Base-by-base conservation (phyloP, 2,329 filamentous ascomycete genomes). In the Alternaria alternata region DNA sequence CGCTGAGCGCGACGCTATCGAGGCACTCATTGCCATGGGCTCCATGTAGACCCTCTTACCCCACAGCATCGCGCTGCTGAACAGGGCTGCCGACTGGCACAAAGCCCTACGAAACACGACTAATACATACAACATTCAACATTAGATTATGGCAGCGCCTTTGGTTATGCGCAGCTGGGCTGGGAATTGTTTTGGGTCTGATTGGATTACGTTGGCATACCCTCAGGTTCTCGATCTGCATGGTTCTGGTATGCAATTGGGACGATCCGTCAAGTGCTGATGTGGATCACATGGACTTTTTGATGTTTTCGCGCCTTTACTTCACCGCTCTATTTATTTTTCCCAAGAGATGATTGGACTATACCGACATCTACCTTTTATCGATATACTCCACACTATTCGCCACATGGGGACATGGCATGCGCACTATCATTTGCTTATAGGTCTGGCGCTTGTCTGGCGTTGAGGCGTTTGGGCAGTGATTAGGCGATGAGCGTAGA, bases 21-120 rank as follows among this genome's bases (percentile, higher is more conserved):
- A 93, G 79, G 92, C 91, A 66, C 87, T 94, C 74, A 83, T 95
- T 73, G 87, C 89, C 78, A 89, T 95, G 79, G 90, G 91, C 80
- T 94, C 91, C 56, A 83, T 84, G 81, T 84, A 77, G 78, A n/a
- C 32, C 38, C 32, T 38, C 26, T 18, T n/a, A 7, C 32, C 16
- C 30, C 34, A 36, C 46, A 48, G 46, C 46, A 48, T 36, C 46
- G 28, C 3, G 30, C 20, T 6, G 30, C 46, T 48, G 30, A 36
- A 36, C 32, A 48, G 46, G 16, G 46, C 18, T 42, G n/a, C 42
- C 14, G 32, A 46, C 34, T 26, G 39, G 7, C 30, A 48, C 46
- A 34, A 48, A 16, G 30, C 18, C 46, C n/a, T 36, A 48, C 18
- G 46, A 48, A 34, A 48, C 30, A 48, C 18, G 46, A 36, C 46